These are phyloP conservation scores for Alliaria petiolata DNA, from an alignment of 345 rosid genomes.

Conservation along the genomic window DNA sequence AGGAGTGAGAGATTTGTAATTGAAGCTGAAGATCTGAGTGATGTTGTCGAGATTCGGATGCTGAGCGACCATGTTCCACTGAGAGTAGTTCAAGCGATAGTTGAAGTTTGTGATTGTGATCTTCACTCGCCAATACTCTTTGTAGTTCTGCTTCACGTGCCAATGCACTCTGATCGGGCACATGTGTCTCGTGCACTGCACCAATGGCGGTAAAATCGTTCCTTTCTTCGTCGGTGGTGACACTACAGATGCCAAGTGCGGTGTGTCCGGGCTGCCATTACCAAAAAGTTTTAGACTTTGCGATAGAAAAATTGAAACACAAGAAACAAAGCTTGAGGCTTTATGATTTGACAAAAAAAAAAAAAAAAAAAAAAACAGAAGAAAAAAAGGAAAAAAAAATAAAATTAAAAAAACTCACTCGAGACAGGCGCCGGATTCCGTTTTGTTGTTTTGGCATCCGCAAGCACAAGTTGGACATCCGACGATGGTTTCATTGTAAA, in stretches of 20 bases:
- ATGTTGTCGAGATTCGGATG: constrained; percentile 85
- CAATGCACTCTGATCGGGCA: constrained; percentile 86
- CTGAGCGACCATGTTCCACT: constrained; percentile 86
- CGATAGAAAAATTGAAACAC: not conserved
- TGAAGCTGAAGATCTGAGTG: constrained; percentile 70
- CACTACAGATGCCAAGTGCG: constrained; percentile 70
- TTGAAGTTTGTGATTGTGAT: constrained; percentile 83
- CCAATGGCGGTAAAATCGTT: constrained; percentile 41
- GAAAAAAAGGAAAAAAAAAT: too few relatives aligned
- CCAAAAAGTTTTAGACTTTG: not conserved
- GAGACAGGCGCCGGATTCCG: constrained; percentile 51
- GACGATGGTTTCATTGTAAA: constrained; percentile 75
- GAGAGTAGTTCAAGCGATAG: constrained; percentile 67
- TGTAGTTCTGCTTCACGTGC: constrained; percentile 90
- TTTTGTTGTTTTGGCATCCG: constrained; percentile 63
- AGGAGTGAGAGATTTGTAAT: constrained; percentile 70
- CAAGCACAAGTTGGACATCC: constrained; percentile 82
- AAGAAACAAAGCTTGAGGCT: not conserved
- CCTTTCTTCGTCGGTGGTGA: constrained; percentile 40
- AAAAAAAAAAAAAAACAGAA: too few relatives aligned
- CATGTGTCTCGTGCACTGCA: constrained; percentile 83
- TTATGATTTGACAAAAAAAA: not conserved
- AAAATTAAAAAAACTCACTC: constrained; percentile 59
- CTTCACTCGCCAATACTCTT: constrained; percentile 91
- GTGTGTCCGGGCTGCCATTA: constrained; percentile 50